phyloP scores from a whole-genome alignment of 768 basidiomycete genomes.

The Leccinum rimulosum region DNA sequence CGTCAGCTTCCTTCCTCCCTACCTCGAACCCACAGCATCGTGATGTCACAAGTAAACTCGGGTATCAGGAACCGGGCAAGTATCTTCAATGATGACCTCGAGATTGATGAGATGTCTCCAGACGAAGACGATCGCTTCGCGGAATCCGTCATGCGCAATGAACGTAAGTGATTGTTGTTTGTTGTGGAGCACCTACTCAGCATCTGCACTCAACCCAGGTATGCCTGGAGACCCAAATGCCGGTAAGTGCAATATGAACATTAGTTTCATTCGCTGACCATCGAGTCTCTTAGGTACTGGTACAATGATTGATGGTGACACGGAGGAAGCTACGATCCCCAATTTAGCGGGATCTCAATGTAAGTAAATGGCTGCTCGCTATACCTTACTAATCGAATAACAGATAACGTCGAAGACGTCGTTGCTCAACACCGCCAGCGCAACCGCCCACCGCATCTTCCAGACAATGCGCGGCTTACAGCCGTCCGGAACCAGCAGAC shows the following conservation, averaged over 20 bases:
- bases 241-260: neutral
- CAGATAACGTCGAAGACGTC: neutral
- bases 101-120: too few relatives aligned
- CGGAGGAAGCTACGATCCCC: neutral
- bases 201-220: neutral
- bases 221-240: neutral
- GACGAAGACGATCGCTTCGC: neutral
- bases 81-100: neutral
- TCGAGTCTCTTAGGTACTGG: neutral
- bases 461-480: neutral
- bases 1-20: neutral
- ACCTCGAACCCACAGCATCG: neutral
- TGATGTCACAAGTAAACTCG: neutral
- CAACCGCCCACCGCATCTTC: neutral
- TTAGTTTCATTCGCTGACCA: neutral
- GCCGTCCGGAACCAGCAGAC: neutral
- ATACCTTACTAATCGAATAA: neutral
- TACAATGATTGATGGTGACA: neutral
- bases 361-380: neutral
- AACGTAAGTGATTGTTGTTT: neutral
- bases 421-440: neutral
- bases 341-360: neutral
- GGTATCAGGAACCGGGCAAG: neutral
- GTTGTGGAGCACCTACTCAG: neutral
- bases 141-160: neutral